Evolutionary conservation across 2,329 filamentous ascomycete species (phyloP).

Genomic region (Cordyceps cateniannulata): DNA sequence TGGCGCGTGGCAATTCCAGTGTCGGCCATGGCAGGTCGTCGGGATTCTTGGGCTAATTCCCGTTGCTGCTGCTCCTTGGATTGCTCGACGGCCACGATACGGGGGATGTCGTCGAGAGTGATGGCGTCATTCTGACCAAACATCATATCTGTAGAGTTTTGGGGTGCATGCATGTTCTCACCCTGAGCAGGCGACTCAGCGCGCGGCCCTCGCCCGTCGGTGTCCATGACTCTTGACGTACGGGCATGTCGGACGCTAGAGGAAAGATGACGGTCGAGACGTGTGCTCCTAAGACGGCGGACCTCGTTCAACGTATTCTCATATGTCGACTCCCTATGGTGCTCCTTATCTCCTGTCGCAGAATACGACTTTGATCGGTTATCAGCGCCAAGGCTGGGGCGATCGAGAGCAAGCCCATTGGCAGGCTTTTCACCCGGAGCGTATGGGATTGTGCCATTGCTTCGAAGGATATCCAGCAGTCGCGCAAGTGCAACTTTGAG

Average conservation of each 20-base stretch:
- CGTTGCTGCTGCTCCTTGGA: conserved; percentile 70
- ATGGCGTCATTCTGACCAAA: conserved; percentile 88
- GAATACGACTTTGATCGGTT: conserved; percentile 69
- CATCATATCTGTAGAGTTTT: conserved; percentile 67
- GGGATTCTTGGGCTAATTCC: conserved; percentile 54
- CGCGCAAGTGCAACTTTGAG: conserved; percentile 86
- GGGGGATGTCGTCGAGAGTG: conserved; percentile 90
- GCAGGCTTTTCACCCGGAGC: conserved; percentile 64
- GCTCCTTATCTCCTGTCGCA: conserved; percentile 47
- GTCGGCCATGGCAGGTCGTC: conserved; percentile 44
- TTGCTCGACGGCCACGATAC: conserved; percentile 93
- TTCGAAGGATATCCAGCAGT: conserved; percentile 78
- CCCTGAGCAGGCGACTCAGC: conserved; percentile 67
- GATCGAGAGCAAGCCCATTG: conserved; percentile 35
- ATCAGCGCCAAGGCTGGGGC: conserved; percentile 49
- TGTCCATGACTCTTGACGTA: conserved; percentile 84
- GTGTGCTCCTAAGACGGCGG: conserved; percentile 80
- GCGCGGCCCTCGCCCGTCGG: conserved; percentile 53
- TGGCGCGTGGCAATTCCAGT: conserved; percentile 56
- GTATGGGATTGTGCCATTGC: conserved; percentile 72
- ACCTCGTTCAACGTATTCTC: conserved; percentile 97
- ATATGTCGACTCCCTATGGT: conserved; percentile 68
- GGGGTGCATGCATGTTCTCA: conserved; percentile 28
- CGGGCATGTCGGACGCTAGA: conserved; percentile 87
- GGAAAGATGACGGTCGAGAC: conserved; percentile 89